A percentile compares a stretch with the other conserved stretches of the same genome.
Conservation (phyloP, 1,139 yeast species). For the Candida tropicalis region DNA sequence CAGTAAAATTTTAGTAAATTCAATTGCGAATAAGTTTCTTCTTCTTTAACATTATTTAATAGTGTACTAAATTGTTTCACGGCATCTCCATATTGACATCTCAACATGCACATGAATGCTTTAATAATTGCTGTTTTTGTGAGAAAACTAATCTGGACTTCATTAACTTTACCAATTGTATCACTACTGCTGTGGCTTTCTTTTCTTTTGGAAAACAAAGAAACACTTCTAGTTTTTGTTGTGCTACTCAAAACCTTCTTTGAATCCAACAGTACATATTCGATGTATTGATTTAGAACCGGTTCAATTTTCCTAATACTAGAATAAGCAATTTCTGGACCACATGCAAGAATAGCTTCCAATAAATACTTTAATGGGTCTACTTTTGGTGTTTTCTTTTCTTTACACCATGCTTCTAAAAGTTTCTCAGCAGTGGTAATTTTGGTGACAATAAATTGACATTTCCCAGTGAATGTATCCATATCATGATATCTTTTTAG, state of each 20-base stretch:
- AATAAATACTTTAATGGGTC: constrained; percentile 12
- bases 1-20: constrained; percentile 9
- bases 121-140: constrained; percentile 10
- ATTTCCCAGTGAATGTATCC: constrained; percentile 16
- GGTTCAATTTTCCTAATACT: constrained; percentile 14
- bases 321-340: constrained; percentile 14
- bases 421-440: constrained; percentile 9
- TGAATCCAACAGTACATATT: constrained; percentile 1
- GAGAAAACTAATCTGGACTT: background rate
- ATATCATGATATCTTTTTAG: constrained; percentile 9
- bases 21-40: constrained; percentile 1
- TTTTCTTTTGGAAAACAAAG: constrained; percentile 7
- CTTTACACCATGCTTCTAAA: constrained; percentile 14
- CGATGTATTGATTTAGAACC: constrained; percentile 12
- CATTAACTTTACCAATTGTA: background rate
- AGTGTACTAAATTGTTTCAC: constrained; percentile 7
- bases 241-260: background rate
- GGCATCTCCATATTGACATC: constrained; percentile 15
- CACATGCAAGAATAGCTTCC: constrained; percentile 15
- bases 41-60: constrained; percentile 3
- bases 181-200: background rate
- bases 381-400: constrained; percentile 8
- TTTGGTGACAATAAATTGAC: constrained; percentile 13
- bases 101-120: constrained; percentile 16
- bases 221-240: constrained; percentile 10